Evolutionary conservation across 2,329 filamentous ascomycete genomes (phyloP), one percentile per base, ranked within the genome.

Genomic region (Penicillium digitatum): DNA sequence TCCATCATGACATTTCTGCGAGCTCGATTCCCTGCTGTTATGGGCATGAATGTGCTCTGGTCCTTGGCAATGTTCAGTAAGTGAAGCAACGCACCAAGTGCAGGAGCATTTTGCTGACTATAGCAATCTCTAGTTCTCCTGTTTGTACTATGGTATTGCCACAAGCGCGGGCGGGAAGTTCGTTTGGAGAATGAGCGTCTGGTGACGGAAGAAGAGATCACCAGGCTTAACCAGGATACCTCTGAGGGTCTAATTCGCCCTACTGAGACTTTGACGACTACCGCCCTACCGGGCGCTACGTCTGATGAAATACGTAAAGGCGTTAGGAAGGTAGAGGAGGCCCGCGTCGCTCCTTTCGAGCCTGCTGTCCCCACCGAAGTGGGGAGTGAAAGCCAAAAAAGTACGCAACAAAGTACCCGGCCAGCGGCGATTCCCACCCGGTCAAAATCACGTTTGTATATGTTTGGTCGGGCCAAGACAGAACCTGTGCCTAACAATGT

Each of bases 101-200:
- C 2, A 9, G 18, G 9, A 14, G 8, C n/a, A 10, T 20, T 8
- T 42, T 27, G 32, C 48, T 54, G 20, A 59, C n/a, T 27, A 29
- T 37, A 1, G 34, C 22, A 18, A 29, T 8, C 31, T 32, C n/a
- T 53, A 89, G 89, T 97, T 52, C 81, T 97, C 16, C 82, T 99
- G 54, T 94, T 96, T 69, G 90, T 95, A 42, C 86, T 97, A 66
- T 99, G 93, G 92, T 99, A 97, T 76, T 97, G 92, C 76, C 88
- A 97, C 75, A 97, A 97, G 78, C 88, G 94, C 51, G 94, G 94
- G 37, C 85, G 85, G 42, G 93, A 99, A 76, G 86, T 86, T 7
- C 84, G 94, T 48, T 82, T 97, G 12, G 87, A 88, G 68, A 83
- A 78, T 48, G 82, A 83, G 59, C 74, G 78, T 14, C 69, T 79